phyloP scores from a whole-genome alignment of 352 stramenopile genomes.

The Pythium coloratum region DNA sequence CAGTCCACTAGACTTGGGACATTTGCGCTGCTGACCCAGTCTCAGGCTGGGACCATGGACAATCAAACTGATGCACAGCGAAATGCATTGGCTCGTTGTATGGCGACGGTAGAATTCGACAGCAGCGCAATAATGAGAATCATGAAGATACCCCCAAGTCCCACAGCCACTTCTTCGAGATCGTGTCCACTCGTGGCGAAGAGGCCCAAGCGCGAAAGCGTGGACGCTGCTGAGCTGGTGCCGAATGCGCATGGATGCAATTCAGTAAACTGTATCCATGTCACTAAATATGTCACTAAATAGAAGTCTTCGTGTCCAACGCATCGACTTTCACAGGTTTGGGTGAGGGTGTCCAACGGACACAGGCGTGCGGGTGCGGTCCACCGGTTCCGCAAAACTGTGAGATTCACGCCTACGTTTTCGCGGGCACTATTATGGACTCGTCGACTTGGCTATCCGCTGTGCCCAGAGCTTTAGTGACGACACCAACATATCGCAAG shows the following conservation, averaged over 20 bases:
- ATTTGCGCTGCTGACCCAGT: no score
- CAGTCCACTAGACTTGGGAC: no score
- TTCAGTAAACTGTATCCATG: background rate
- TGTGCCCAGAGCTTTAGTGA: no score
- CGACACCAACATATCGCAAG: no score
- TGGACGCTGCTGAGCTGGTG: background rate
- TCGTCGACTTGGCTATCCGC: no score
- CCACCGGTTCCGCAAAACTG: background rate
- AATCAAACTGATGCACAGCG: no score
- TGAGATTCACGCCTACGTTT: background rate
- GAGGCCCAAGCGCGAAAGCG: background rate
- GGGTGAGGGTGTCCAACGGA: background rate
- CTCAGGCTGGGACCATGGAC: no score
- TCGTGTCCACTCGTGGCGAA: background rate
- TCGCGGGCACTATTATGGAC: background rate
- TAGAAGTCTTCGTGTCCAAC: background rate
- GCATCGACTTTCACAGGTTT: slow-evolving; percentile 1
- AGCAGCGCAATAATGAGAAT: background rate
- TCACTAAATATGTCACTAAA: background rate
- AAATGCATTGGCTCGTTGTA: background rate
- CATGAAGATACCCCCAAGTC: background rate
- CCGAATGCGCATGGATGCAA: background rate
- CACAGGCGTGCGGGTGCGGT: background rate
- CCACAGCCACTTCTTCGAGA: background rate
- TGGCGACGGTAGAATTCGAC: background rate